These are phyloP conservation scores for Russula olivacea DNA, from an alignment of 768 basidiomycete genomes.

Conservation along the genomic window DNA sequence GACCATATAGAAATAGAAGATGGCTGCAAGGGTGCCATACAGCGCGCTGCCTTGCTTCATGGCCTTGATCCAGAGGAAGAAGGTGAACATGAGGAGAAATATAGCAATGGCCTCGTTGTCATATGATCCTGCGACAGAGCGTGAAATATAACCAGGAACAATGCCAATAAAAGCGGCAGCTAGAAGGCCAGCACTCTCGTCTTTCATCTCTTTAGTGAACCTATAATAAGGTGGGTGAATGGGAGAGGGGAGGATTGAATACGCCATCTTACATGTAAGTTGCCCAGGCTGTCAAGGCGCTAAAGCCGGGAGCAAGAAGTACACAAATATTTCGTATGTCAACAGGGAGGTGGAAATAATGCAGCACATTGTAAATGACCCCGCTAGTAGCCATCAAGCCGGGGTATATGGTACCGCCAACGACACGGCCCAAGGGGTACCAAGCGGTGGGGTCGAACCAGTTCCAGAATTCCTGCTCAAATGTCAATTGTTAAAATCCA, in stretches of 20 bases:
- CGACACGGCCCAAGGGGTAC: constrained; percentile 98
- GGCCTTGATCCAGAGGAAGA: constrained; percentile 95
- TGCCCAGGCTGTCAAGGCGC: constrained; percentile 92
- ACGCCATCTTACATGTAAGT: constrained; percentile 69
- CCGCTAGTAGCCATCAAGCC: constrained; percentile 98
- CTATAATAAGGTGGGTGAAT: constrained; percentile 35
- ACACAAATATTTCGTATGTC: constrained; percentile 98
- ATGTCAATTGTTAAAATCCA: constrained; percentile 7
- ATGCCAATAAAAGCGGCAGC: constrained; percentile 98
- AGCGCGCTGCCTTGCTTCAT: constrained; percentile 90
- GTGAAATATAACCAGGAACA: constrained; percentile 96
- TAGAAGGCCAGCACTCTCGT: constrained; percentile 90
- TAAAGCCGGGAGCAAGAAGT: constrained; percentile 92
- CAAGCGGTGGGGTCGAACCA: constrained; percentile 99
- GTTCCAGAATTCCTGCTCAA: constrained; percentile 92
- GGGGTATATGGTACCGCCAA: constrained; percentile 97
- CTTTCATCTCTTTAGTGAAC: constrained; percentile 96
- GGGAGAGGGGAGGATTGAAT: background rate
- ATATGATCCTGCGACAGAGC: constrained; percentile 97
- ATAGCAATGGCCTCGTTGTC: constrained; percentile 99
- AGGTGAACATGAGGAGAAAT: constrained; percentile 99
- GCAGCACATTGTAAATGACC: constrained; percentile 90
- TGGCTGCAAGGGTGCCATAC: constrained; percentile 81
- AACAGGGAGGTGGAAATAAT: constrained; percentile 85
- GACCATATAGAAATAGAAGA: constrained; percentile 99